A percentile compares a stretch with the other conserved stretches of the same genome.
phyloP scores from a whole-genome alignment of 2,329 filamentous ascomycete genomes.

The Arthrobotrys megalospora region DNA sequence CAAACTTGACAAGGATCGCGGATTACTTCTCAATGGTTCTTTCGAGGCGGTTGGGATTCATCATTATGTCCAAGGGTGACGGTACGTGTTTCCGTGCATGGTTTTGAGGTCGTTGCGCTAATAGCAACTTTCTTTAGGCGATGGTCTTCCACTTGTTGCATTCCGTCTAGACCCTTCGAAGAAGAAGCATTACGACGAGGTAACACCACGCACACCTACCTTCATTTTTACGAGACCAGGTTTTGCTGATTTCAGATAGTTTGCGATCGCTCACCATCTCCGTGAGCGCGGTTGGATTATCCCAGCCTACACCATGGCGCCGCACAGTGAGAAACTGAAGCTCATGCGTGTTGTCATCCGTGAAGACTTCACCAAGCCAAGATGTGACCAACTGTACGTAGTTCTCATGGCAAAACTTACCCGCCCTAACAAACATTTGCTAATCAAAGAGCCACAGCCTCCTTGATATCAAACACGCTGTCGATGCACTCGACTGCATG shows the following conservation, averaged over 20 bases:
- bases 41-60: slow-evolving; percentile 79
- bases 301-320: slow-evolving; percentile 97
- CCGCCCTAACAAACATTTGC: neutral
- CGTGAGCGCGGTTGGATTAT: slow-evolving; percentile 92
- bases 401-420: neutral
- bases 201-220: slow-evolving; percentile 66
- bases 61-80: slow-evolving; percentile 86
- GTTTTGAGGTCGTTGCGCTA: neutral
- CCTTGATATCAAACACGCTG: slow-evolving; percentile 82
- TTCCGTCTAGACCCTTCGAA: slow-evolving; percentile 79
- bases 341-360: slow-evolving; percentile 93
- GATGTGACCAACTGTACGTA: slow-evolving; percentile 79
- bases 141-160: slow-evolving; percentile 89
- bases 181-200: slow-evolving; percentile 72
- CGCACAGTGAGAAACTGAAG: slow-evolving; percentile 85
- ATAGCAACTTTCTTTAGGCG: slow-evolving; percentile 60
- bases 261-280: slow-evolving; percentile 85
- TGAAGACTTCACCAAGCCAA: slow-evolving; percentile 87
- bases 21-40: slow-evolving; percentile 86
- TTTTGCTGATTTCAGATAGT: slow-evolving; percentile 76
- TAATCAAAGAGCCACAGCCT: slow-evolving; percentile 68
- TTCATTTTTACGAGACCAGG: neutral
- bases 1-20: slow-evolving; percentile 88
- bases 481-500: slow-evolving; percentile 80
- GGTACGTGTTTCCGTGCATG: slow-evolving; percentile 68